Evolutionary conservation across 495 filamentous ascomycete genomes (phyloP).

Genomic region (Neurospora tetrasperma): DNA sequence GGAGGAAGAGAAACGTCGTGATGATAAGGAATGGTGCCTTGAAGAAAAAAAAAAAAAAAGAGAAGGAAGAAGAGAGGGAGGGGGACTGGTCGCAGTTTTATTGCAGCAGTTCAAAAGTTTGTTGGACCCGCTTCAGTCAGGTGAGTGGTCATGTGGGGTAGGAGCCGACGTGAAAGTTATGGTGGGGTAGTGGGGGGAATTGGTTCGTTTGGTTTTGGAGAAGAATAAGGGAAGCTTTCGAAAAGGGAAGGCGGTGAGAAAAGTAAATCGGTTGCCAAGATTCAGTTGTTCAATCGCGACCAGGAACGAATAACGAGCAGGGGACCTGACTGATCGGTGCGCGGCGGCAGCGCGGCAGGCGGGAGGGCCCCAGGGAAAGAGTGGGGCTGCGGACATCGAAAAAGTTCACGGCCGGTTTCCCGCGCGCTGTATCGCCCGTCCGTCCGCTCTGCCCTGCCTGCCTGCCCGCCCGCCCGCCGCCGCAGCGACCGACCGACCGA

Average conservation of each 20-base stretch:
- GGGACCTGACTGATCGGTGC: background rate
- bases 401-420: slow-evolving; percentile 20
- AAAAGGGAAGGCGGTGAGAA: slow-evolving; percentile 3
- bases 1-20: slow-evolving; percentile 30
- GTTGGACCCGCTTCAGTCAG: background rate
- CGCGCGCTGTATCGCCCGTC: background rate
- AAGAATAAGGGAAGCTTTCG: background rate
- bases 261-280: background rate
- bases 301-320: slow-evolving; percentile 3
- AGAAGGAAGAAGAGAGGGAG: slow-evolving; percentile 7
- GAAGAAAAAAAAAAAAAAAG: slow-evolving; percentile 14
- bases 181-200: background rate
- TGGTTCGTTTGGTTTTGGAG: background rate
- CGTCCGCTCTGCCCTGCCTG: background rate
- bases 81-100: background rate
- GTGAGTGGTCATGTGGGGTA: background rate
- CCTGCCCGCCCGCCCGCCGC: background rate
- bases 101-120: background rate
- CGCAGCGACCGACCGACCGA: background rate
- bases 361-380: background rate
- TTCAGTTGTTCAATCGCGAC: background rate
- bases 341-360: background rate
- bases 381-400: slow-evolving; percentile 14
- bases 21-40: slow-evolving; percentile 47
- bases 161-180: background rate